phyloP scores from a whole-genome alignment of 2,329 filamentous ascomycete species.

The Cryphonectria radicalis region DNA sequence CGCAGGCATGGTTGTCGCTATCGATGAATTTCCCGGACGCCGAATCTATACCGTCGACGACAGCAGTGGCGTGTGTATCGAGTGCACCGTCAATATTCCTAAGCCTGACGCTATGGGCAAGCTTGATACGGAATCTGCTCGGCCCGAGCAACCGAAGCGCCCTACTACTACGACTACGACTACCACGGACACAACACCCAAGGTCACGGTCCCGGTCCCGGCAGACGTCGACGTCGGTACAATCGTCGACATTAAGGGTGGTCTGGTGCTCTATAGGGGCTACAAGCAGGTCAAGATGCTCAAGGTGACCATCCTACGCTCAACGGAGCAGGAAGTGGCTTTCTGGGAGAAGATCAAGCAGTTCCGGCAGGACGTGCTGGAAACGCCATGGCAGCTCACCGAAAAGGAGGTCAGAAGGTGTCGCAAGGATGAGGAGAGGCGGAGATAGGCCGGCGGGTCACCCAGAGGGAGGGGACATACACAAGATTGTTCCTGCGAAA shows the following conservation, averaged over 20 bases:
- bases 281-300: constrained; percentile 57
- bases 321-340: constrained; percentile 60
- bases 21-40: constrained; percentile 54
- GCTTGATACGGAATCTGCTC: neutral
- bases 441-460: constrained; percentile 22
- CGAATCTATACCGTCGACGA: constrained; percentile 66
- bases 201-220: constrained; percentile 32
- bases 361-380: constrained; percentile 56
- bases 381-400: constrained; percentile 59
- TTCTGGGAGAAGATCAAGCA: constrained; percentile 61
- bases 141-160: neutral
- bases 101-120: constrained; percentile 28
- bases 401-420: constrained; percentile 54
- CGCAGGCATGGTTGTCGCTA: constrained; percentile 69
- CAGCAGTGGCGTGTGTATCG: constrained; percentile 63
- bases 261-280: constrained; percentile 51
- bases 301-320: constrained; percentile 51
- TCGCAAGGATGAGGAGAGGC: constrained; percentile 49
- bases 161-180: neutral
- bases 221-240: constrained; percentile 53
- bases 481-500: neutral
- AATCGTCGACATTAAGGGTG: constrained; percentile 62
- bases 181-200: neutral
- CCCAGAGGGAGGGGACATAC: neutral
- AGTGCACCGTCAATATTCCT: constrained; percentile 44